A percentile compares a stretch with the other conserved stretches of the same genome.
phyloP scores from a whole-genome alignment of 176 grass and related monocot genomes.

The Stipa capillata region DNA sequence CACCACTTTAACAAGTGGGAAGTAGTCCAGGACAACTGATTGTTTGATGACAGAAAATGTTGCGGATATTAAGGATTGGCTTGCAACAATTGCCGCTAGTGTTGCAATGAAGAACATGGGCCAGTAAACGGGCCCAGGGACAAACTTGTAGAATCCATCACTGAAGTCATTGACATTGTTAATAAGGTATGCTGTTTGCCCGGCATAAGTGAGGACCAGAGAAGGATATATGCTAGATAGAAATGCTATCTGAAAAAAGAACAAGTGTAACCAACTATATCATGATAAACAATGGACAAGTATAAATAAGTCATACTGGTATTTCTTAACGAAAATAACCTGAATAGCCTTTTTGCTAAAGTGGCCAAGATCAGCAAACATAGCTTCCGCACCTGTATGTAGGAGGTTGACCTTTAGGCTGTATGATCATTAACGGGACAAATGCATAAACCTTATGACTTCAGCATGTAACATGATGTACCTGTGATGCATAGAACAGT shows the following conservation, averaged over 20 bases:
- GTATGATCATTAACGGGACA: not conserved
- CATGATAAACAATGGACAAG: not conserved
- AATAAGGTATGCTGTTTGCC: slow-evolving; percentile 82
- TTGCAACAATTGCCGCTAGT: slow-evolving; percentile 67
- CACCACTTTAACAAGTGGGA: slow-evolving; percentile 80
- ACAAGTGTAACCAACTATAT: not conserved
- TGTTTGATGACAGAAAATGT: slow-evolving; percentile 93
- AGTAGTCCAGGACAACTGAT: slow-evolving; percentile 71
- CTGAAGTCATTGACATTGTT: slow-evolving; percentile 60
- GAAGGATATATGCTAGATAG: slow-evolving; percentile 82
- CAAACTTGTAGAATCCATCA: slow-evolving; percentile 81
- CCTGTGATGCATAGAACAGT: slow-evolving; percentile 93
- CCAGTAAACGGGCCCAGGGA: slow-evolving; percentile 69
- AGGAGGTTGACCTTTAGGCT: not conserved
- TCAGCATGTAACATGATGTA: not conserved
- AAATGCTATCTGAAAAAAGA: slow-evolving; percentile 65
- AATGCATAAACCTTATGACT: not conserved
- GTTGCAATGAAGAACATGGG: slow-evolving; percentile 79
- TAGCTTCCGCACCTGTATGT: slow-evolving; percentile 68
- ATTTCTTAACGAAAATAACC: slow-evolving; percentile 27
- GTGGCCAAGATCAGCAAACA: slow-evolving; percentile 92
- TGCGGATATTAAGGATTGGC: slow-evolving; percentile 82
- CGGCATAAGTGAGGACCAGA: slow-evolving; percentile 76
- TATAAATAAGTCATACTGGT: not conserved
- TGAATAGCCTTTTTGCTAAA: slow-evolving; percentile 81